phyloP scores from a whole-genome alignment of 768 basidiomycete species.

The Steccherinum ochraceum region DNA sequence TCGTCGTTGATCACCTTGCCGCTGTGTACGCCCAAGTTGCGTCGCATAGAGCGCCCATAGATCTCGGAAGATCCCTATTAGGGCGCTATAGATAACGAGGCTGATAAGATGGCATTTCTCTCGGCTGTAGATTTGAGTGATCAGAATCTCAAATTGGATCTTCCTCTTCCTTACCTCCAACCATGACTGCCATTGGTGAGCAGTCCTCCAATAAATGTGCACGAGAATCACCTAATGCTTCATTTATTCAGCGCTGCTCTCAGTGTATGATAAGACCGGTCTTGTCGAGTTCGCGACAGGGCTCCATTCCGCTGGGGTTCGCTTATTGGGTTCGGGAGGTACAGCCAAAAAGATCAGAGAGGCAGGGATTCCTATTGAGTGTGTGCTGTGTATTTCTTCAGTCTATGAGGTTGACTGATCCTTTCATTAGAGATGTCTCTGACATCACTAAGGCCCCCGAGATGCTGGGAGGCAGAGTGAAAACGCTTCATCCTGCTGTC shows the following conservation, averaged over 20 bases:
- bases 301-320: slow-evolving; percentile 76
- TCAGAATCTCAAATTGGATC: not conserved
- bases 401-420: no score
- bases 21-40: slow-evolving; percentile 4
- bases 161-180: not conserved
- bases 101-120: no score
- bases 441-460: slow-evolving; percentile 97
- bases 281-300: slow-evolving; percentile 85
- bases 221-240: not conserved
- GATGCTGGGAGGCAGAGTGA: slow-evolving; percentile 97
- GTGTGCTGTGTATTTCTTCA: slow-evolving; percentile 28
- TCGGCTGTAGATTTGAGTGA: no score
- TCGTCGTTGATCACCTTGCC: slow-evolving; percentile 14
- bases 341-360: slow-evolving; percentile 98
- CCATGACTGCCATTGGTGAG: slow-evolving; percentile 29
- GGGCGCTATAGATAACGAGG: no score
- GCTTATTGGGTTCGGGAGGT: slow-evolving; percentile 90
- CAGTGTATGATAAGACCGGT: slow-evolving; percentile 93
- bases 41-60: not conserved
- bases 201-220: not conserved
- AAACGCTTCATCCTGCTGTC: slow-evolving; percentile 96
- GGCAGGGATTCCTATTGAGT: slow-evolving; percentile 87
- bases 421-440: slow-evolving; percentile 81
- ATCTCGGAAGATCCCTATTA: no score
- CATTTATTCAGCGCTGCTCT: slow-evolving; percentile 64